Evolutionary conservation across 306 rosid genomes (phyloP).

Genomic region (Geum urbanum): DNA sequence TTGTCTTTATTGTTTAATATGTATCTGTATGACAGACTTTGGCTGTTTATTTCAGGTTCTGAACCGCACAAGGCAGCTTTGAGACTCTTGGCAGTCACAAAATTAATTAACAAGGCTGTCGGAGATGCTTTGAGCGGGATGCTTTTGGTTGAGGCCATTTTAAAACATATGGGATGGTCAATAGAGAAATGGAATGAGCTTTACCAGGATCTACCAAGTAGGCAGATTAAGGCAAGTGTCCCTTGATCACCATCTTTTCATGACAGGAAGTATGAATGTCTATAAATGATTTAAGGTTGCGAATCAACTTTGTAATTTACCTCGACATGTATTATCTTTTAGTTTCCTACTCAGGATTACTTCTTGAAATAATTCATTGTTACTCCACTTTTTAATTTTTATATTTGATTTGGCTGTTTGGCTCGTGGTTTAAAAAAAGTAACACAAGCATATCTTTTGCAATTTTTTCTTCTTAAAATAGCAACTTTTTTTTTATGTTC

Average conservation of each 20-base stretch:
- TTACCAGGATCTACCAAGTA: conserved; percentile 87
- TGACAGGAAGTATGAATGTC: neutral
- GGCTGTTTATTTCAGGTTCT: conserved; percentile 42
- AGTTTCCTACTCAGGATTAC: neutral
- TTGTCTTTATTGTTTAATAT: conserved; percentile 16
- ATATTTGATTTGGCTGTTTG: neutral
- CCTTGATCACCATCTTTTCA: neutral
- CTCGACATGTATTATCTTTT: neutral
- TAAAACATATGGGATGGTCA: conserved; percentile 70
- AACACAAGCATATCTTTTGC: too few species aligned
- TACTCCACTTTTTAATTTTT: neutral
- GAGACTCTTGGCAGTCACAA: conserved; percentile 68
- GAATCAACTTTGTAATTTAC: neutral
- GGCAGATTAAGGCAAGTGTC: conserved; percentile 77
- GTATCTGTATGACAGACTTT: conserved; percentile 16
- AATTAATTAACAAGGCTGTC: conserved; percentile 82
- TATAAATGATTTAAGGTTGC: conserved; percentile 1
- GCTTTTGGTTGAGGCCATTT: conserved; percentile 88
- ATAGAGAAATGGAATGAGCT: conserved; percentile 73
- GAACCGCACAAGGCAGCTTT: conserved; percentile 70
- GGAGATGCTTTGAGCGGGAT: conserved; percentile 95
- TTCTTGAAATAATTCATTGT: neutral
- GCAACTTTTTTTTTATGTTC: neutral
- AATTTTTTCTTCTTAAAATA: too few species aligned
- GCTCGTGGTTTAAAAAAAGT: neutral